Base-by-base conservation (phyloP, 805 yeast genomes). In the Lipomyces oligophaga region DNA sequence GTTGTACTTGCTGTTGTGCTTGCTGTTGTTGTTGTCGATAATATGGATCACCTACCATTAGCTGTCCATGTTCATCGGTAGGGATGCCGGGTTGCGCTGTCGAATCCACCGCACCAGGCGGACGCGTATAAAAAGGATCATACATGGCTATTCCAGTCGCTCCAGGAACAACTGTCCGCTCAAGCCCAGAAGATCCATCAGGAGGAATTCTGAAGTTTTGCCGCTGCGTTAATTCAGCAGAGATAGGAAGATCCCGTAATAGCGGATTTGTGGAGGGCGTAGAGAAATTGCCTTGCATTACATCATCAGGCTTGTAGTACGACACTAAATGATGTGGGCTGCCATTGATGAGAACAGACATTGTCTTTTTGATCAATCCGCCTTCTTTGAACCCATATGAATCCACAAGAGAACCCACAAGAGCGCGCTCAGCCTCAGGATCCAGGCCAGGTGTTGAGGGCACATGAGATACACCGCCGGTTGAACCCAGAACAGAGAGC, bases 351-450 rank as follows among this genome's bases (percentile, higher is more conserved):
- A 79, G 74, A 21, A 86, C 70, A 1, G 87, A 78, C 50, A 87
- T 68, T 0, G 97, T 85, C 64, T 88, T 87, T 64, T 89, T 89
- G 49, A 87, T 78, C 37, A 89, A 71, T 0, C 96, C 96, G 36
- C 74, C 72, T 38, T 77, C 80, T 59, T 80, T 81, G 60, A 80
- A 82, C 10, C 80, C 80, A 58, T 79, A 80, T 0, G 81, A 73
- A 28, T 77, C 76, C 19, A 76, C 77, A 35, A 78, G 65, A 0
- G 82, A 78, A 13, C 83, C 83, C 19, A 76, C 78, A 3, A 79
- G 61, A 3, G 73, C 62, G 34, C 79, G 58, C 41, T 67, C 71
- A 24, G 66, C 60, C 21, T 58, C 61, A 8, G 60, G 52, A 5
- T 52, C 60, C 8, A 39, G 34, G 35, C 41, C 32, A n/a, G 44